Evolutionary conservation across 345 rosid species (phyloP).

Genomic region (Atalantia buxifolia): DNA sequence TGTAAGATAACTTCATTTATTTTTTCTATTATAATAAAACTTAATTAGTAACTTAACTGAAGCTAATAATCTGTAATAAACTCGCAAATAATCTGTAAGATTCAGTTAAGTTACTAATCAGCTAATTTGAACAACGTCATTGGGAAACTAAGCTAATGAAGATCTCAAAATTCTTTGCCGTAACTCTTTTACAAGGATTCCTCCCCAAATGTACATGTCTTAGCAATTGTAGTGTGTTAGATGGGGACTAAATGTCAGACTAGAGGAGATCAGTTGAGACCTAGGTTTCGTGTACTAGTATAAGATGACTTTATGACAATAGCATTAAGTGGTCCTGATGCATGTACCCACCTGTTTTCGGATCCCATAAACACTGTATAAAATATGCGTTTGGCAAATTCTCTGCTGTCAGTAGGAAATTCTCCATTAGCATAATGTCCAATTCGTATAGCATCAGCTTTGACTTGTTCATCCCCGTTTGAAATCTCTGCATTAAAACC

Average conservation of each 20-base stretch:
- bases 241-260: neutral
- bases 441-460: conserved; percentile 83
- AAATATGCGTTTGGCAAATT: conserved; percentile 87
- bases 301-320: neutral
- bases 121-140: neutral
- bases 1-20: neutral
- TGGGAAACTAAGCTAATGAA: neutral
- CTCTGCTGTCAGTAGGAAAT: conserved; percentile 86
- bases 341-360: conserved; percentile 74
- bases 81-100: too few species aligned
- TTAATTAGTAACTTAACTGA: too few species aligned
- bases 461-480: conserved; percentile 89
- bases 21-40: too few species aligned
- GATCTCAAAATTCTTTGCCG: neutral
- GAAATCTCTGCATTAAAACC: conserved; percentile 59
- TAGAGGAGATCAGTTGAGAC: neutral
- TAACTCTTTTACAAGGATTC: neutral
- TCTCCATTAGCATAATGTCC: conserved; percentile 67
- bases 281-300: neutral
- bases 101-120: neutral
- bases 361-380: conserved; percentile 94
- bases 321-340: neutral
- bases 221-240: neutral
- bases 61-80: too few species aligned
- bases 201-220: neutral